Conservation (phyloP, 23 red algal species). For the Gracilaria gracilis region DNA sequence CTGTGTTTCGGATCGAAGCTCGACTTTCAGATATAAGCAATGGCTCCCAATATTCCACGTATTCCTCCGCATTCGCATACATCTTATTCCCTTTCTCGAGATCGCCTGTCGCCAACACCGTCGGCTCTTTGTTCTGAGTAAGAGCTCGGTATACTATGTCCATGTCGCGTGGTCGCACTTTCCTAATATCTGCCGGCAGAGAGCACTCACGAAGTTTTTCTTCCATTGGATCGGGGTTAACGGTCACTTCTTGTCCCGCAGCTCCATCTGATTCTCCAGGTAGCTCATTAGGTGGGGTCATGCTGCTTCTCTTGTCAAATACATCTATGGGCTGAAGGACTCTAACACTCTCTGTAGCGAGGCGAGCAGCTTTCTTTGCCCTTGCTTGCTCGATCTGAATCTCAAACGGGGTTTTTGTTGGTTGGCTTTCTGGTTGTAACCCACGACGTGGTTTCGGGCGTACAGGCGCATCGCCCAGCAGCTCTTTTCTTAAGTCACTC, state of each 20-base stretch:
- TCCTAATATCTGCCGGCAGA: neutral
- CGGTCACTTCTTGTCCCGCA: neutral
- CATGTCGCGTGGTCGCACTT: neutral
- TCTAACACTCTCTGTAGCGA: neutral
- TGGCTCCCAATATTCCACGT: constrained; percentile 77
- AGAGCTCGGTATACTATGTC: constrained; percentile 6
- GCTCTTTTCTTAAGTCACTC: constrained; percentile 5
- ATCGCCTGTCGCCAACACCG: neutral
- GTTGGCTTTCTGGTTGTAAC: constrained; percentile 22
- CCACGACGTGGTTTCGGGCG: neutral
- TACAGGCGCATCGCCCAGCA: neutral
- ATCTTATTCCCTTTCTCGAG: neutral
- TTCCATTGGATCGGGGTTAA: neutral
- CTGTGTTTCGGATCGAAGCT: constrained; percentile 30
- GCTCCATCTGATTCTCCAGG: neutral
- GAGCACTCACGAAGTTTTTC: neutral
- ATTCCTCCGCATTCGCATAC: constrained; percentile 15
- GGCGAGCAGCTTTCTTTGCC: neutral
- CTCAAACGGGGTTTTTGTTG: constrained; percentile 15
- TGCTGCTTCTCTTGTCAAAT: neutral
- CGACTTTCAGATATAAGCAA: constrained; percentile 55
- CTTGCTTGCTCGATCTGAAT: constrained; percentile 9
- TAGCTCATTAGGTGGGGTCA: neutral
- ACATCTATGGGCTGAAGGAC: neutral
- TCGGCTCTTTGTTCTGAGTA: neutral